These are phyloP conservation scores for Nicotiana attenuata DNA, from an alignment of 257 asterid species.

Conservation along the genomic window DNA sequence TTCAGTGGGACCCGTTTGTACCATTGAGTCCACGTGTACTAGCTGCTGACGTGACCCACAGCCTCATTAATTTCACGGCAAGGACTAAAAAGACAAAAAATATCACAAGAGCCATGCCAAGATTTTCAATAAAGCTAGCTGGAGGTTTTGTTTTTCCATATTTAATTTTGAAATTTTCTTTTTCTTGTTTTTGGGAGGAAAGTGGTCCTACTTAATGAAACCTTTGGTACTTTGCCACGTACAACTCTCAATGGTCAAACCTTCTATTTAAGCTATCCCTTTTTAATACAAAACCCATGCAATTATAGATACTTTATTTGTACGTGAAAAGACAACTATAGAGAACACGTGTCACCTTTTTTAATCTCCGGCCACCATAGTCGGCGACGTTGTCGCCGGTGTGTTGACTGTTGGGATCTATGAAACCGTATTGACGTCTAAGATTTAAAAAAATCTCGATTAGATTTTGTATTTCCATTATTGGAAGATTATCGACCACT, in stretches of 20 bases:
- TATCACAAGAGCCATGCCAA: slow-evolving; percentile 54
- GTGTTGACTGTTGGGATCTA: slow-evolving; percentile 41
- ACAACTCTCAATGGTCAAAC: slow-evolving; percentile 26
- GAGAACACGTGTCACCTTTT: slow-evolving; percentile 17
- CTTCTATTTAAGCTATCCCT: slow-evolving; percentile 9
- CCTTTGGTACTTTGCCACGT: slow-evolving; percentile 35
- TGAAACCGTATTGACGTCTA: slow-evolving; percentile 26
- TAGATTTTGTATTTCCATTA: slow-evolving; percentile 8
- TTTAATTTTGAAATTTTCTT: not conserved
- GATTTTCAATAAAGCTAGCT: slow-evolving; percentile 28
- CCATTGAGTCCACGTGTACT: slow-evolving; percentile 43
- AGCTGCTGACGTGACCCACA: slow-evolving; percentile 16
- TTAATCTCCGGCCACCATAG: slow-evolving; percentile 38
- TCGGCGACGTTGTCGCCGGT: slow-evolving; percentile 42
- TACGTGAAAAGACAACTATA: slow-evolving; percentile 24
- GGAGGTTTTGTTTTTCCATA: not conserved
- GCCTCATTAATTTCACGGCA: slow-evolving; percentile 36
- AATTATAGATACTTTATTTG: slow-evolving; percentile 20
- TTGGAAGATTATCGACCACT: slow-evolving; percentile 4
- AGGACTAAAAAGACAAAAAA: slow-evolving; percentile 28
- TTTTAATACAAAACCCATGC: slow-evolving; percentile 25
- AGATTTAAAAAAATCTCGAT: not conserved
- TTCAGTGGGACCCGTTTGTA: not conserved
- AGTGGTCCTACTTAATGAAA: slow-evolving; percentile 27
- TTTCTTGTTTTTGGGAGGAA: not conserved